Conservation (phyloP, 352 stramenopile genomes). For the Pythium plurisporium region DNA sequence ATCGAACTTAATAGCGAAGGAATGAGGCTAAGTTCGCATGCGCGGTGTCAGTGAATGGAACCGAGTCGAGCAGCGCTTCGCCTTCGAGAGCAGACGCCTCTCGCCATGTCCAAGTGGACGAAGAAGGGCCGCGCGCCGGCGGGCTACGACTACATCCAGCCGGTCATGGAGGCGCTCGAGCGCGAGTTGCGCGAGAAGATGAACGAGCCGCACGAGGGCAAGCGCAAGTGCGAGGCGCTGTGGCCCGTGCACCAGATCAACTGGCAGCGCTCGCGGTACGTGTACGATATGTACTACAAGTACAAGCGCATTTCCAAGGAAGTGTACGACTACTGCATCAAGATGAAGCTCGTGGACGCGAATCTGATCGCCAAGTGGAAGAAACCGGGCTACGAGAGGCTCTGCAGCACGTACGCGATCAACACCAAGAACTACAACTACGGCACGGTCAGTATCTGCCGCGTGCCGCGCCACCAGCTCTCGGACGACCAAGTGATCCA, state of each 20-base stretch:
- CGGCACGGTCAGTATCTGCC: slow-evolving; percentile 97
- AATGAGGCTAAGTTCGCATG: slow-evolving; percentile 10
- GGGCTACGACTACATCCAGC: slow-evolving; percentile 94
- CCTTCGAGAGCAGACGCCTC: no score
- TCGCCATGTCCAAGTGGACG: slow-evolving; percentile 91
- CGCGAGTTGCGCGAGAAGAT: slow-evolving; percentile 97
- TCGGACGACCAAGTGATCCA: slow-evolving; percentile 86
- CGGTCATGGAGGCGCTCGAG: slow-evolving; percentile 95
- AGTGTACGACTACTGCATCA: slow-evolving; percentile 98
- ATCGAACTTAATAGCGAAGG: slow-evolving; percentile 15
- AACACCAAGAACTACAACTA: slow-evolving; percentile 99
- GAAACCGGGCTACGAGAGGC: slow-evolving; percentile 97
- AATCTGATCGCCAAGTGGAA: slow-evolving; percentile 99
- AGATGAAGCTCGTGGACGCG: slow-evolving; percentile 93
- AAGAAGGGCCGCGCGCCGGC: slow-evolving; percentile 82
- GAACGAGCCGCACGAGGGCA: slow-evolving; percentile 96
- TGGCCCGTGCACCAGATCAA: slow-evolving; percentile 99
- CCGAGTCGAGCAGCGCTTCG: no score
- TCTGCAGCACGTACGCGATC: slow-evolving; percentile 99
- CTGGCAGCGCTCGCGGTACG: slow-evolving; percentile 97
- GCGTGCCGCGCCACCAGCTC: slow-evolving; percentile 94
- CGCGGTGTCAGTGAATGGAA: neutral
- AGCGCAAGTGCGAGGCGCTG: slow-evolving; percentile 96
- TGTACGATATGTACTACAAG: slow-evolving; percentile 99
- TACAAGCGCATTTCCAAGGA: slow-evolving; percentile 93